Conservation (phyloP, 75 land plant genomes). For the Pseudotsuga menziesii region DNA sequence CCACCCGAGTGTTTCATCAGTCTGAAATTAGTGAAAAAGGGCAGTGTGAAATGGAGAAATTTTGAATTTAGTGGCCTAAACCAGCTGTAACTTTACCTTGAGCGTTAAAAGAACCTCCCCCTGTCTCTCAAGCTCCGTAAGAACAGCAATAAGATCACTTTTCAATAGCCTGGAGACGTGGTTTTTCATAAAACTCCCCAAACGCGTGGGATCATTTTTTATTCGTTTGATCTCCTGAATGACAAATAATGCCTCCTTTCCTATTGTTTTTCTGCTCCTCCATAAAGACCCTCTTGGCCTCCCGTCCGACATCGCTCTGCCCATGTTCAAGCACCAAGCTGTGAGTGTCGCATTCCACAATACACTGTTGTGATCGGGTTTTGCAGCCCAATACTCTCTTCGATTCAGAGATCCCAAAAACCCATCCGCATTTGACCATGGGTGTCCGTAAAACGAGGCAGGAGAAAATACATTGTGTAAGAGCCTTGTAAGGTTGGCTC, state of each 20-base stretch:
- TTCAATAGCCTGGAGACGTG: conserved; percentile 71
- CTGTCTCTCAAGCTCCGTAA: conserved; percentile 77
- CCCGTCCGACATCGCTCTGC: conserved; percentile 32
- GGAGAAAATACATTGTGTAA: too few relatives aligned
- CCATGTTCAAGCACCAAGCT: too few relatives aligned
- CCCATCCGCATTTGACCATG: too few relatives aligned
- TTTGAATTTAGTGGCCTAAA: background rate
- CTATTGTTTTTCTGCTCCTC: conserved; percentile 75
- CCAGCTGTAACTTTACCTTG: conserved; percentile 36
- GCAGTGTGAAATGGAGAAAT: background rate
- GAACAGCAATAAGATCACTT: conserved; percentile 74
- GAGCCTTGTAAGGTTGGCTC: too few relatives aligned
- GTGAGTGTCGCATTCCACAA: too few relatives aligned
- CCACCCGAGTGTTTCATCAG: background rate
- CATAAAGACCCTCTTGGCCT: conserved; percentile 86
- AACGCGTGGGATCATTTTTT: conserved; percentile 52
- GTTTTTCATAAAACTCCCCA: conserved; percentile 42
- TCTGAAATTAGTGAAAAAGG: too few relatives aligned
- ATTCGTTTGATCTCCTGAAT: conserved; percentile 66
- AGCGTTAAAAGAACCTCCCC: conserved; percentile 63
- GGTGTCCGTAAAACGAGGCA: too few relatives aligned
- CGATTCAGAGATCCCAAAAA: too few relatives aligned
- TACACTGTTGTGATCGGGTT: too few relatives aligned
- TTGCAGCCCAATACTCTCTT: too few relatives aligned
- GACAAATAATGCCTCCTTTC: conserved; percentile 81